Conservation (phyloP, 1,284 basidiomycete species). For the Cystobasidium slooffiae region DNA sequence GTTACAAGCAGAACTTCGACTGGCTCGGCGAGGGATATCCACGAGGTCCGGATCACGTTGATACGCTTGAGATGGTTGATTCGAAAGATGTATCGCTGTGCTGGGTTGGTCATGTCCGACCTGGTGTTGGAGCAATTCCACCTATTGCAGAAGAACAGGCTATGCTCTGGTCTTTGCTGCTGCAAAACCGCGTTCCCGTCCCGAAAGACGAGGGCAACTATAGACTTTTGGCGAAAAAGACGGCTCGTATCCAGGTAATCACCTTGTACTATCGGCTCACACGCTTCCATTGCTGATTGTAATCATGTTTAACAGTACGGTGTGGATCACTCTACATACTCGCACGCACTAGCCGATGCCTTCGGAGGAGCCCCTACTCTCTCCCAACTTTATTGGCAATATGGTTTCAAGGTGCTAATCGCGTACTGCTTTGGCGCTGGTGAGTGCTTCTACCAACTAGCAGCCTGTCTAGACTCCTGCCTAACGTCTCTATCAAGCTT, state of each 20-base stretch:
- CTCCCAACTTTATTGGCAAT: slow-evolving; percentile 61
- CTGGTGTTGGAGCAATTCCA: slow-evolving; percentile 70
- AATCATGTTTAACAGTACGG: slow-evolving; percentile 51
- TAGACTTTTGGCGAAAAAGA: slow-evolving; percentile 64
- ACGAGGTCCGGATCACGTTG: slow-evolving; percentile 62
- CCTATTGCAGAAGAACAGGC: slow-evolving; percentile 70
- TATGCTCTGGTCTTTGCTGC: slow-evolving; percentile 66
- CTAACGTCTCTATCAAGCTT: slow-evolving; percentile 64
- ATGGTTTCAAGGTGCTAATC: slow-evolving; percentile 64
- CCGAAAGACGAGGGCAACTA: slow-evolving; percentile 62
- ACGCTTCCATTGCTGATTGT: background rate
- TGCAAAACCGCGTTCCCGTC: slow-evolving; percentile 61
- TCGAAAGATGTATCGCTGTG: slow-evolving; percentile 63
- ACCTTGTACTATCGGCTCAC: too few species aligned
- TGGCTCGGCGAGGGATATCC: slow-evolving; percentile 64
- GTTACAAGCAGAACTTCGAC: slow-evolving; percentile 61
- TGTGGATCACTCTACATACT: slow-evolving; percentile 65
- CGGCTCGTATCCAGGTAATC: slow-evolving; percentile 65
- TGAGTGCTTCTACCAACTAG: background rate
- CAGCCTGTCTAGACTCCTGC: slow-evolving; percentile 51
- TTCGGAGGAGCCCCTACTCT: slow-evolving; percentile 66
- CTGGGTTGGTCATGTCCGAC: slow-evolving; percentile 69
- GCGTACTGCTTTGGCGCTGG: slow-evolving; percentile 63
- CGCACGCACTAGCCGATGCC: slow-evolving; percentile 67
- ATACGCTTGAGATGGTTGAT: slow-evolving; percentile 64